Evolutionary conservation across 225 moss, liverwort and hornwort species (phyloP), one percentile per base, ranked within the genome.

Genomic region (Climacium dendroides): DNA sequence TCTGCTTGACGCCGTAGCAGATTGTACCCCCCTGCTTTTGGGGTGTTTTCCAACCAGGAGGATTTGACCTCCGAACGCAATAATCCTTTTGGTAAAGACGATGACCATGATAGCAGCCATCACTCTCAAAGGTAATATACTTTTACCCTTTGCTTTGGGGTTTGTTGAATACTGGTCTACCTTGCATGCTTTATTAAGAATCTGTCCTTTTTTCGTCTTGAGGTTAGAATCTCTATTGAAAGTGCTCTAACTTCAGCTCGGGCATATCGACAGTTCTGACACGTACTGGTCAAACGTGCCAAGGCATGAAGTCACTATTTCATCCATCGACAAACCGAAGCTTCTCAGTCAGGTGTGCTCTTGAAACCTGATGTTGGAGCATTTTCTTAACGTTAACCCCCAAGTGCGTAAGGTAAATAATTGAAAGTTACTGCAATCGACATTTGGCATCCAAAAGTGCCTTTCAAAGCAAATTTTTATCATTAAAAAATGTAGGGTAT

Each of bases 271-370:
- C 91, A 96, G 96, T 90, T 88, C 87, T 84, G 84, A 88, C 66
- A 90, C 89, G 52, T 90, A 90, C 80, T 97, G 92, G 79, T 58
- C 86, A 78, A 95, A 95, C 81, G 91, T 95, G 87, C 97, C 98
- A 48, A 98, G 97, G 95, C 97, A 98, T 91, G 98, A 98, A 95
- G 95, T 98, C 66, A 95, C 93, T 54, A 95, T 97, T 81, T 97
- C 98, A 85, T 97, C 96, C 41, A 89, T 98, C 75, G 97, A 98
- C 92, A 98, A 96, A 89, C 98, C 98, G 72, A 98, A 98, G 93
- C 98, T 98, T 89, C 93, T 98, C 58, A 97, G 96, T 89, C 98
- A 98, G 97, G 98, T 96, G 86, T 87, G 88, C 87, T 74, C 74
- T 89, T 72, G 84, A 84, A 77, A 66, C 74, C 54, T 52, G 59